A percentile compares a stretch with the other conserved stretches of the same genome.
phyloP scores from a whole-genome alignment of 805 yeast genomes.

The Candida pseudoglaebosa region DNA sequence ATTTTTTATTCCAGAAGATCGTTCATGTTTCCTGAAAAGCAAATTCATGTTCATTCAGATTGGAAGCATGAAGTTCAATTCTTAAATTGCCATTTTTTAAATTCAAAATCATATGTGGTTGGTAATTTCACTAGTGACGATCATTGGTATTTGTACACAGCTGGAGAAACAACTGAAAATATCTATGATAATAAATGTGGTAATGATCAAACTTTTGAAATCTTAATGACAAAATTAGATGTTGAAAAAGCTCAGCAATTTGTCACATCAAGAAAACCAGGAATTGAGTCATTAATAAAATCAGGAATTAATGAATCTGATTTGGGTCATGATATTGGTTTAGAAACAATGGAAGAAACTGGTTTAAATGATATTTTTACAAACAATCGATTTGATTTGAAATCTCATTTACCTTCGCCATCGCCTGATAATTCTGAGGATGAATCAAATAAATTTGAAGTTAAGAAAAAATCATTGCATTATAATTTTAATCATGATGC shows the following conservation, averaged over 20 bases:
- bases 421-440: conserved; percentile 26
- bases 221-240: conserved; percentile 83
- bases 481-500: conserved; percentile 66
- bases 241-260: conserved; percentile 56
- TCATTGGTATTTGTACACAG: conserved; percentile 87
- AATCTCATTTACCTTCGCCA: conserved; percentile 32
- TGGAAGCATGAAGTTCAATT: conserved; percentile 80
- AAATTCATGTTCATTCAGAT: conserved; percentile 71
- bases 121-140: conserved; percentile 73
- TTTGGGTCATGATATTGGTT: conserved; percentile 76
- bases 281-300: conserved; percentile 33
- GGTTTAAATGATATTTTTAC: conserved; percentile 58
- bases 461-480: background rate
- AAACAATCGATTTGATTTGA: conserved; percentile 4
- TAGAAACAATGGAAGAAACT: conserved; percentile 58
- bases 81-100: conserved; percentile 60
- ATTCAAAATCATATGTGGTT: conserved; percentile 65
- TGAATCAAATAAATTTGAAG: conserved; percentile 8
- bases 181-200: background rate
- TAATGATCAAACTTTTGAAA: conserved; percentile 77
- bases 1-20: conserved; percentile 88
- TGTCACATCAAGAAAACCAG: conserved; percentile 48
- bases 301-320: conserved; percentile 54
- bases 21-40: conserved; percentile 89
- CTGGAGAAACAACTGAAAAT: conserved; percentile 34